A percentile compares a stretch with the other conserved stretches of the same genome.
These are phyloP conservation scores for Eucalyptus sp. DNA, from an alignment of 345 rosid genomes.

Conservation along the genomic window DNA sequence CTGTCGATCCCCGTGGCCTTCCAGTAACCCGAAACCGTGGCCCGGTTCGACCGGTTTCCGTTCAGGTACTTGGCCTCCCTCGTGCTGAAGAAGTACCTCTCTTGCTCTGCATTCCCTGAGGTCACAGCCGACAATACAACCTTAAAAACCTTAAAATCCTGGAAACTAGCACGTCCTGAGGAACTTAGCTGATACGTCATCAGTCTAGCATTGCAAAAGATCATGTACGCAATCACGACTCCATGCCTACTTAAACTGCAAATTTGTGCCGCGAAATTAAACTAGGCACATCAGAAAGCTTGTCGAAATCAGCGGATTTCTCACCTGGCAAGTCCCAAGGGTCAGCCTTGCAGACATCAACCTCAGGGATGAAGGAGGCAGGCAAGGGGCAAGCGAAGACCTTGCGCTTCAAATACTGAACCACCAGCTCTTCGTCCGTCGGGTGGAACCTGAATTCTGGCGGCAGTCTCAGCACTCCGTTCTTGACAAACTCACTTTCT, in stretches of 20 bases:
- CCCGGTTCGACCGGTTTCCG: conserved; percentile 45
- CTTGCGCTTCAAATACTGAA: conserved; percentile 56
- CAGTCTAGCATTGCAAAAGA: background rate
- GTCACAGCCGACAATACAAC: background rate
- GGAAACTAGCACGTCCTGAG: background rate
- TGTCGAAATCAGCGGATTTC: background rate
- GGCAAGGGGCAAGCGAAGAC: conserved; percentile 42
- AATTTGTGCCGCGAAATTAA: background rate
- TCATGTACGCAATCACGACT: background rate
- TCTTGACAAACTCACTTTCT: conserved; percentile 15
- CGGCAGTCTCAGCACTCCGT: conserved; percentile 41
- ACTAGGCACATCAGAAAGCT: background rate
- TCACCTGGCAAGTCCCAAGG: conserved; percentile 77
- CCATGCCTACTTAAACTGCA: background rate
- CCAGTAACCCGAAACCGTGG: conserved; percentile 74
- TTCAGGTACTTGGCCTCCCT: conserved; percentile 53
- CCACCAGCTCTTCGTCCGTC: conserved; percentile 62
- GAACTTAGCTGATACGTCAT: background rate
- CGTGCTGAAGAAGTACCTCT: conserved; percentile 66
- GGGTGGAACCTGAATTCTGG: conserved; percentile 74
- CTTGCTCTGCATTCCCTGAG: conserved; percentile 44
- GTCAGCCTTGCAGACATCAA: conserved; percentile 44
- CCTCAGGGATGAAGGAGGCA: conserved; percentile 48
- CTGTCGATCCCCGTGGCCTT: conserved; percentile 66
- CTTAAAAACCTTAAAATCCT: background rate